Conservation (phyloP, 208 protist genomes). For the Leptomonas seymouri region DNA sequence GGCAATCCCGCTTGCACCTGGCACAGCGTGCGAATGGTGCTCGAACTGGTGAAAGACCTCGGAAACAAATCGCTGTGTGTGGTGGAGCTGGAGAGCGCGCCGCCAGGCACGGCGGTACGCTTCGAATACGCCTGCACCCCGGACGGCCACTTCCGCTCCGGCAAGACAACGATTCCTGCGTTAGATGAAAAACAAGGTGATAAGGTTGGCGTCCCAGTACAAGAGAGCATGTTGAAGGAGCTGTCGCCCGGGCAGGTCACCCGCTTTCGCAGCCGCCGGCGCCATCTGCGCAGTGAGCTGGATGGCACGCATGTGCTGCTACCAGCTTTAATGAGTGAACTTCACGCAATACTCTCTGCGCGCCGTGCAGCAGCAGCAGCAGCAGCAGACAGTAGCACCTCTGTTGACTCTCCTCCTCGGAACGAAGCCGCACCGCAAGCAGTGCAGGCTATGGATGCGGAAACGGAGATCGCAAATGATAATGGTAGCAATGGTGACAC, state of each 20-base stretch:
- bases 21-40: conserved; percentile 19
- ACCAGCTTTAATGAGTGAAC: conserved; percentile 12
- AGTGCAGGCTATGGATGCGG: no score
- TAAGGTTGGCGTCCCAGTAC: neutral
- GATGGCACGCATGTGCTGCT: conserved; percentile 24
- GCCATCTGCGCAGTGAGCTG: conserved; percentile 18
- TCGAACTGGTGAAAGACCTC: conserved; percentile 16
- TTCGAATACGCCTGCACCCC: conserved; percentile 35
- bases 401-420: no score
- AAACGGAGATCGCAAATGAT: no score
- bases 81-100: conserved; percentile 23
- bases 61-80: conserved; percentile 19
- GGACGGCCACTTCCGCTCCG: conserved; percentile 32
- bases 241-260: conserved; percentile 17
- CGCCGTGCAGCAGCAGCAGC: neutral
- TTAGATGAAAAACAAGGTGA: neutral
- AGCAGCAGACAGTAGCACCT: neutral
- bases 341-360: conserved; percentile 12
- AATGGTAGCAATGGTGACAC: no score
- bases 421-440: no score
- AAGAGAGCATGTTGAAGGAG: neutral
- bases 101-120: conserved; percentile 22
- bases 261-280: conserved; percentile 20
- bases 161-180: conserved; percentile 8
- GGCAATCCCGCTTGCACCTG: conserved; percentile 32